Evolutionary conservation across 768 basidiomycete species (phyloP).

Genomic region (Collybia mongolica): DNA sequence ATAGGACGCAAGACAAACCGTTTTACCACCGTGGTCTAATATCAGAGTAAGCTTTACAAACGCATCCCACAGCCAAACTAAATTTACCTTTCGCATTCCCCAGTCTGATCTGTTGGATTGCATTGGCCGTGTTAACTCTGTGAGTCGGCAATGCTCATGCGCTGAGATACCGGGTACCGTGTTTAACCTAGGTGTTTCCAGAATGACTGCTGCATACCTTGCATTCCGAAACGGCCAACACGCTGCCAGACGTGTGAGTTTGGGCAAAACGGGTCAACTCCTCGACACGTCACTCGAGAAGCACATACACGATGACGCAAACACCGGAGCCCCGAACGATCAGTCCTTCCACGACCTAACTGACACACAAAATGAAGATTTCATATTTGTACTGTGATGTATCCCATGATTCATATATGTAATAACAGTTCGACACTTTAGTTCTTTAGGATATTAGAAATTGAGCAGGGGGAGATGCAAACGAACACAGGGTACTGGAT

Average conservation of each 20-base stretch:
- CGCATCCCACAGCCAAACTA: neutral
- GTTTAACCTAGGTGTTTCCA: slow-evolving; percentile 5
- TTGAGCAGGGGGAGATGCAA: too few relatives aligned
- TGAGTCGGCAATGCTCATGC: slow-evolving; percentile 11
- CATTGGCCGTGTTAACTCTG: slow-evolving; percentile 31
- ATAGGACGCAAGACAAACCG: slow-evolving; percentile 34
- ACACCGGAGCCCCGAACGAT: slow-evolving; percentile 21
- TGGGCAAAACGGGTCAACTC: slow-evolving; percentile 32
- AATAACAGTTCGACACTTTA: too few relatives aligned
- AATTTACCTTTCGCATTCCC: neutral
- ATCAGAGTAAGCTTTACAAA: slow-evolving; percentile 25
- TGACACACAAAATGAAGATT: slow-evolving; percentile 32
- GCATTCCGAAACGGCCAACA: slow-evolving; percentile 36
- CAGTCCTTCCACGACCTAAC: slow-evolving; percentile 38
- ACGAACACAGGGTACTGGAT: too few relatives aligned
- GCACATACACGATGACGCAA: slow-evolving; percentile 8
- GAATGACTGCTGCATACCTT: slow-evolving; percentile 35
- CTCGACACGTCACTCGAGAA: slow-evolving; percentile 38
- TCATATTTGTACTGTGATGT: slow-evolving; percentile 25
- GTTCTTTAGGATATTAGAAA: too few relatives aligned
- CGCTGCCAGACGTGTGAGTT: slow-evolving; percentile 25
- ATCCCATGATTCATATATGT: too few relatives aligned
- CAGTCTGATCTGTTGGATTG: slow-evolving; percentile 39
- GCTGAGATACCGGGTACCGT: too few relatives aligned
- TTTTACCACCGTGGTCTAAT: slow-evolving; percentile 38